Evolutionary conservation across 495 filamentous ascomycete genomes (phyloP).

Genomic region (Trichoderma orchidacearum): DNA sequence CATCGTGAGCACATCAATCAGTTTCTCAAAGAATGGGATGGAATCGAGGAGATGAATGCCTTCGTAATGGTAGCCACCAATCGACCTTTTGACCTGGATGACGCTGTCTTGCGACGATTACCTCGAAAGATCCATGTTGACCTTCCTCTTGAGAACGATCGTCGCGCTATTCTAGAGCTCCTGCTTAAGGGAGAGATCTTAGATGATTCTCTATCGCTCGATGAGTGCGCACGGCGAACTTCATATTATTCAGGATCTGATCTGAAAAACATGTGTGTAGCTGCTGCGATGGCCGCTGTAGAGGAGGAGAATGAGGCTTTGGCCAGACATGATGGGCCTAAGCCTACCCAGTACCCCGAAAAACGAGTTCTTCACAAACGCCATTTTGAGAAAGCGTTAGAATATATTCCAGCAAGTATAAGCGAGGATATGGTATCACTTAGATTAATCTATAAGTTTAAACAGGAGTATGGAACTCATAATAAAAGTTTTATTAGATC

Average conservation of each 20-base stretch:
- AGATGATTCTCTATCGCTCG: slow-evolving; percentile 53
- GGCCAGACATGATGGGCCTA: slow-evolving; percentile 30
- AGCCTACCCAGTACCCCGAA: slow-evolving; percentile 46
- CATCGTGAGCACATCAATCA: slow-evolving; percentile 94
- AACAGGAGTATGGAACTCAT: slow-evolving; percentile 88
- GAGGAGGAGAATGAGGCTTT: slow-evolving; percentile 51
- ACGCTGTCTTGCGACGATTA: slow-evolving; percentile 76
- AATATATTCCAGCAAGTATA: slow-evolving; percentile 85
- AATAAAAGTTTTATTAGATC: slow-evolving; percentile 49
- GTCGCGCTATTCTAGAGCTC: slow-evolving; percentile 67
- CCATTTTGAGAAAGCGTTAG: slow-evolving; percentile 77
- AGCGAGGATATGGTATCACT: slow-evolving; percentile 88
- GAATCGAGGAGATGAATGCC: slow-evolving; percentile 69
- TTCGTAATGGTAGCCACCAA: slow-evolving; percentile 99
- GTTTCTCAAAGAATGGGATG: slow-evolving; percentile 96
- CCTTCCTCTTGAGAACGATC: slow-evolving; percentile 64
- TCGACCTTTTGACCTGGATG: slow-evolving; percentile 86
- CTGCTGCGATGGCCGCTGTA: slow-evolving; percentile 79
- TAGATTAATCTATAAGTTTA: slow-evolving; percentile 82
- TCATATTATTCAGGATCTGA: slow-evolving; percentile 95
- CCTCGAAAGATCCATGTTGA: slow-evolving; percentile 80
- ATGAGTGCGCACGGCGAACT: slow-evolving; percentile 58
- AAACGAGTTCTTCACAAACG: slow-evolving; percentile 47
- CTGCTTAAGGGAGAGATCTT: slow-evolving; percentile 70
- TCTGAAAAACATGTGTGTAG: slow-evolving; percentile 84